Percentiles rank a stretch among this genome's conserved stretches.
Conservation (phyloP, 495 filamentous ascomycete species). For the Penicillium tannophilum region DNA sequence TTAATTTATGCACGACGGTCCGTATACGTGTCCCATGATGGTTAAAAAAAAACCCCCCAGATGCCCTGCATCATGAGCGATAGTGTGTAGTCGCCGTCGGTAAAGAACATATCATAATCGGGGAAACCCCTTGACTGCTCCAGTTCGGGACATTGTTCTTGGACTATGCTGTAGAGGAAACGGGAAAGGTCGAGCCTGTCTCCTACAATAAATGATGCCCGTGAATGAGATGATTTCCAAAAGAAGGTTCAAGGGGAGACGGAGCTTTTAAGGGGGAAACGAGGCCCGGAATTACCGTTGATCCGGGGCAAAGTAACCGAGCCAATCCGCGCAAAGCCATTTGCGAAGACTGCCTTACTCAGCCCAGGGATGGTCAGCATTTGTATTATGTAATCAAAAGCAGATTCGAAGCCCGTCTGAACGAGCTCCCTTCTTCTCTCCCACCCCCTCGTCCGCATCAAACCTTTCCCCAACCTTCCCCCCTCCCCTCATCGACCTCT, state of each 20-base stretch:
- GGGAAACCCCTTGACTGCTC: slow-evolving; percentile 57
- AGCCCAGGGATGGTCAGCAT: slow-evolving; percentile 33
- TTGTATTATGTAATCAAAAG: slow-evolving; percentile 29
- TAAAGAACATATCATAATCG: slow-evolving; percentile 62
- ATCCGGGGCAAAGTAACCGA: slow-evolving; percentile 33
- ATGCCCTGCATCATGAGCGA: background rate
- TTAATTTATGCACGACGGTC: no score
- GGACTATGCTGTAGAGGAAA: slow-evolving; percentile 66
- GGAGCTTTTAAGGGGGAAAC: slow-evolving; percentile 11
- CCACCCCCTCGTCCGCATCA: slow-evolving; percentile 24
- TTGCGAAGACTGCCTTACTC: slow-evolving; percentile 31
- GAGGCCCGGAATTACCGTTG: slow-evolving; percentile 27
- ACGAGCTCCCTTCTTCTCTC: slow-evolving; percentile 26
- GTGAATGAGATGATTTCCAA: slow-evolving; percentile 54
- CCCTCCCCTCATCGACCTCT: slow-evolving; percentile 38
- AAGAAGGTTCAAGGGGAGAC: slow-evolving; percentile 34
- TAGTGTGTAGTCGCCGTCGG: slow-evolving; percentile 61
- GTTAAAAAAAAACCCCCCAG: background rate
- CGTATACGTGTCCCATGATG: background rate
- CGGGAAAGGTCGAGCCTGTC: slow-evolving; percentile 48
- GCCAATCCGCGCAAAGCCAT: slow-evolving; percentile 41
- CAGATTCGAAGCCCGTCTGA: slow-evolving; percentile 36
- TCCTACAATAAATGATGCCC: slow-evolving; percentile 94
- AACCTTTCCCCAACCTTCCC: slow-evolving; percentile 28
- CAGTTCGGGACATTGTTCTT: slow-evolving; percentile 69